Conservation (phyloP, 23 red algal species). For the Gracilaria vermiculophylla region DNA sequence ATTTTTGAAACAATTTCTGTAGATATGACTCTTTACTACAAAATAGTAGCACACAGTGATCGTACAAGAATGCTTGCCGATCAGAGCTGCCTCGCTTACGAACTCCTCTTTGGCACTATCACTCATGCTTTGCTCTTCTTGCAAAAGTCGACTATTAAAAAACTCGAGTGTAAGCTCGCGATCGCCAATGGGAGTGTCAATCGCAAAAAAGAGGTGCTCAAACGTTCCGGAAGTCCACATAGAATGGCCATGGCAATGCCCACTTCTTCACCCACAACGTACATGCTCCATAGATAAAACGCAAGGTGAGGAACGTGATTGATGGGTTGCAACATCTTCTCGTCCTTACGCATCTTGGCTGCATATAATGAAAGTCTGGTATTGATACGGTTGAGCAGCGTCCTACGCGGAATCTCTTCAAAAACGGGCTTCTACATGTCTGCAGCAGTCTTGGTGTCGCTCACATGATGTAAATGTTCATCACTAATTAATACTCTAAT, state of each 20-base stretch:
- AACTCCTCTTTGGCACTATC: neutral
- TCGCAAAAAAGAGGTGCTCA: slow-evolving; percentile 13
- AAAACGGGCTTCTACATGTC: neutral
- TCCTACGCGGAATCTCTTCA: neutral
- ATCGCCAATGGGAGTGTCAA: neutral
- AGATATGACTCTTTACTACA: neutral
- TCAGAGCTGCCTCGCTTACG: neutral
- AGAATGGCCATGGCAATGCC: neutral
- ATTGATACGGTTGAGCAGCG: neutral
- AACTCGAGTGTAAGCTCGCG: neutral
- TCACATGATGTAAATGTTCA: neutral
- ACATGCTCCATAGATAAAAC: neutral
- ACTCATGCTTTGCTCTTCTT: neutral
- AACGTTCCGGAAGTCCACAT: slow-evolving; percentile 1
- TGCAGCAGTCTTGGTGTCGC: neutral
- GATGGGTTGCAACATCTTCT: slow-evolving; percentile 7
- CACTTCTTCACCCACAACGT: neutral
- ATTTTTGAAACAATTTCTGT: neutral
- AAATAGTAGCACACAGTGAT: neutral
- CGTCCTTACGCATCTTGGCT: slow-evolving; percentile 1
- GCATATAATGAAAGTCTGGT: neutral
- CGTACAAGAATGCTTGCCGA: neutral
- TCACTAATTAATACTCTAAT: neutral
- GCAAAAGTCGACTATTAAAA: neutral
- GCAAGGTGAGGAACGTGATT: neutral